Percentiles rank a stretch among this genome's conserved stretches.
These are phyloP conservation scores for Morella rubra DNA, from an alignment of 306 rosid genomes.

Conservation along the genomic window DNA sequence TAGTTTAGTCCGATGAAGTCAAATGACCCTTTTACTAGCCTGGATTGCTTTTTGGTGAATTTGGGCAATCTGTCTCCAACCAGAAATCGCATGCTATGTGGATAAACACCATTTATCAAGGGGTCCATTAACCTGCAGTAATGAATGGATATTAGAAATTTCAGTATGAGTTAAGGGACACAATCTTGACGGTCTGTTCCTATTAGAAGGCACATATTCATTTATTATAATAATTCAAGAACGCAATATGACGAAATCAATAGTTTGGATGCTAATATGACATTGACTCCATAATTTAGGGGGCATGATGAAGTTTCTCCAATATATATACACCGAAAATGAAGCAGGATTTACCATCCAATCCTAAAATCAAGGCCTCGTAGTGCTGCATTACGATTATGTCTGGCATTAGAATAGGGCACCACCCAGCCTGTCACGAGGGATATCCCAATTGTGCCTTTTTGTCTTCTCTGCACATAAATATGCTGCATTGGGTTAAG, in stretches of 20 bases:
- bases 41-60: conserved; percentile 47
- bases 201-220: neutral
- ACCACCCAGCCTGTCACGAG: conserved; percentile 44
- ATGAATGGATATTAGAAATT: neutral
- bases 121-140: conserved; percentile 66
- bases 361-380: conserved; percentile 54
- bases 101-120: conserved; percentile 63
- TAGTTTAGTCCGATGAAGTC: conserved; percentile 68
- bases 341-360: conserved; percentile 52
- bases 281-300: too few species aligned
- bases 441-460: conserved; percentile 49
- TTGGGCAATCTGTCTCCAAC: conserved; percentile 57
- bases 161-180: too few species aligned
- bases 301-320: too few species aligned
- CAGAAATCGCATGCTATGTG: conserved; percentile 47
- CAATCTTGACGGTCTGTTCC: too few species aligned
- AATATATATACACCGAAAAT: too few species aligned
- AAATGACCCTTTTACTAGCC: conserved; percentile 49
- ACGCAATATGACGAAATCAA: too few species aligned
- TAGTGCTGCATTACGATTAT: conserved; percentile 28
- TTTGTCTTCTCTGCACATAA: conserved; percentile 38
- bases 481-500: neutral
- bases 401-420: conserved; percentile 36
- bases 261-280: too few species aligned
- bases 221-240: too few species aligned